phyloP scores from a whole-genome alignment of 1,139 yeast genomes.

The Magnusiomyces suaveolens region DNA sequence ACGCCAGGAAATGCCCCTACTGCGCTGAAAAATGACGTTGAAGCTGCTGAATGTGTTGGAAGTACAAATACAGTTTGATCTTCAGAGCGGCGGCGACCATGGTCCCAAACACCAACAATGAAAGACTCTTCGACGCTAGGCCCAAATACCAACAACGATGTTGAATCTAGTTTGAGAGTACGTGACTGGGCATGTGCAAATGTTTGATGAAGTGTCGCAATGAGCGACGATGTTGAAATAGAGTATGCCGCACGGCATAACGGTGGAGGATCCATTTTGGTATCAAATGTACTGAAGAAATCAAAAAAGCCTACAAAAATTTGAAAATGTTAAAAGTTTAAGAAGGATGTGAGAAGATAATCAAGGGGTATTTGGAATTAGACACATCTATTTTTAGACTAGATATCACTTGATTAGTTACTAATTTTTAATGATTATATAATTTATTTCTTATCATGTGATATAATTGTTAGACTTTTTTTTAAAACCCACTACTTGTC shows the following conservation, averaged over 20 bases:
- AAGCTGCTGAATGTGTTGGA: conserved; percentile 21
- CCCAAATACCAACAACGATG: conserved; percentile 28
- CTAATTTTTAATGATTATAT: too few relatives aligned
- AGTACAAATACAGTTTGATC: conserved; percentile 34
- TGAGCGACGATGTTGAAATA: conserved; percentile 31
- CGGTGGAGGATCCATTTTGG: conserved; percentile 27
- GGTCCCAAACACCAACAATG: conserved; percentile 33
- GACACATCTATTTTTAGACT: too few relatives aligned
- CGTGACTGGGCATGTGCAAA: conserved; percentile 26
- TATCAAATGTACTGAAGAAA: background rate
- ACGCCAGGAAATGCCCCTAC: conserved; percentile 31
- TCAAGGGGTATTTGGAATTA: background rate
- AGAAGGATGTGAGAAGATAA: background rate
- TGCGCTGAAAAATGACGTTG: conserved; percentile 23
- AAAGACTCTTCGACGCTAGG: conserved; percentile 30
- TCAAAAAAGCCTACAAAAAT: too few relatives aligned
- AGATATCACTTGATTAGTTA: too few relatives aligned
- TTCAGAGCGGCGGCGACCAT: conserved; percentile 34
- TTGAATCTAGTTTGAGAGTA: conserved; percentile 29
- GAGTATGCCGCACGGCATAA: conserved; percentile 26
- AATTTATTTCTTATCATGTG: too few relatives aligned
- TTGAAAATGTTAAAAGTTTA: background rate
- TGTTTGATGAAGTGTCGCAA: conserved; percentile 32
- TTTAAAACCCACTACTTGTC: too few relatives aligned
- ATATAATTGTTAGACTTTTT: too few relatives aligned